phyloP scores from a whole-genome alignment of 805 yeast genomes.

The Sugiyamaella floridensis region DNA sequence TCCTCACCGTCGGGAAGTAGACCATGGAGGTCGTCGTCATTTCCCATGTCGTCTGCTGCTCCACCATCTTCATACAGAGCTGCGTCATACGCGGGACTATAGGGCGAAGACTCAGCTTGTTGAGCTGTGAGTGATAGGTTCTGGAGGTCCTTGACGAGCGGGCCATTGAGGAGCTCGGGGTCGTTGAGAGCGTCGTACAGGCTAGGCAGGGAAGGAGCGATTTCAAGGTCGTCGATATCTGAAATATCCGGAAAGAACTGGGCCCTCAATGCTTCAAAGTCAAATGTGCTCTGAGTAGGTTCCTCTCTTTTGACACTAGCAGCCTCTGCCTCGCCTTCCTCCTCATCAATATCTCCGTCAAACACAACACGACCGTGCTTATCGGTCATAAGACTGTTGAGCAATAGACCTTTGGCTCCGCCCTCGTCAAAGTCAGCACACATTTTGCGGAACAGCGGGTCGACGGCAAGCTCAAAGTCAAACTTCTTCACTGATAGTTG shows the following conservation, averaged over 20 bases:
- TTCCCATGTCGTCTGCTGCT: constrained; percentile 6
- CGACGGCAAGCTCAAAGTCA: constrained; percentile 35
- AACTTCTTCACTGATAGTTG: constrained; percentile 26
- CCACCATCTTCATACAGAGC: not conserved
- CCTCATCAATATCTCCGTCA: constrained; percentile 48
- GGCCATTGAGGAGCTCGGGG: constrained; percentile 14
- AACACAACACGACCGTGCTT: constrained; percentile 58
- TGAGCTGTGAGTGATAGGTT: constrained; percentile 4
- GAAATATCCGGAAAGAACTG: constrained; percentile 23
- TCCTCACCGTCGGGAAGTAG: constrained; percentile 9
- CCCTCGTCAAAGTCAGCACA: constrained; percentile 42
- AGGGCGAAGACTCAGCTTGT: not conserved
- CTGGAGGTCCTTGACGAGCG: constrained; percentile 30
- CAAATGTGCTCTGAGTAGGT: constrained; percentile 17
- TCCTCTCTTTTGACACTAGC: constrained; percentile 35
- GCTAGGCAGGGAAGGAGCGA: constrained; percentile 69
- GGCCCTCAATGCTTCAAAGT: constrained; percentile 19
- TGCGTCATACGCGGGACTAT: not conserved
- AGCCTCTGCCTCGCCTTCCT: constrained; percentile 19
- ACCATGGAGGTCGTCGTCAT: not conserved
- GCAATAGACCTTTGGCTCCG: constrained; percentile 35
- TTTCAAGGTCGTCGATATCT: constrained; percentile 20
- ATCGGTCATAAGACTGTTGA: constrained; percentile 45
- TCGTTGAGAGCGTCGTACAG: constrained; percentile 48
- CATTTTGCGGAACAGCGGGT: constrained; percentile 37